Percentiles rank a stretch among this genome's conserved stretches.
phyloP scores from a whole-genome alignment of 306 rosid genomes.

The Prunus mongolica region DNA sequence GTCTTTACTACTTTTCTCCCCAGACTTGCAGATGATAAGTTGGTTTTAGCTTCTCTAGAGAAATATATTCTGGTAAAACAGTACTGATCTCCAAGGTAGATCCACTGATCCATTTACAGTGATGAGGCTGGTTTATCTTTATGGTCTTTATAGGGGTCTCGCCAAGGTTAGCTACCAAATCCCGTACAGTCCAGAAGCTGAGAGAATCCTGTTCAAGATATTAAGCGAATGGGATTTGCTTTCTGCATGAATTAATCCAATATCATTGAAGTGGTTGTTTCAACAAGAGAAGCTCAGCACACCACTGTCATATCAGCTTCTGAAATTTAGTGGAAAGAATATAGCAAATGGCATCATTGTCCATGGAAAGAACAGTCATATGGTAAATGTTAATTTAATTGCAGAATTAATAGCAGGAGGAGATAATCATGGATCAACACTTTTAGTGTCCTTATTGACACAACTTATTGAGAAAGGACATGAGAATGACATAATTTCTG shows the following conservation, averaged over 20 bases:
- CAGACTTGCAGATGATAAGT: conserved; percentile 88
- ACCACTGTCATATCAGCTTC: conserved; percentile 57
- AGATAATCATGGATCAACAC: conserved; percentile 61
- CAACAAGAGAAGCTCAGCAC: conserved; percentile 67
- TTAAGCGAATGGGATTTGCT: conserved; percentile 70
- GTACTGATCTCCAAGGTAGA: conserved; percentile 34
- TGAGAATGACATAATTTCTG: conserved; percentile 51
- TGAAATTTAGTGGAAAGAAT: conserved; percentile 60
- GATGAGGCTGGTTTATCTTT: conserved; percentile 62
- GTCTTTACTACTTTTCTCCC: conserved; percentile 25
- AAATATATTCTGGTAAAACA: conserved; percentile 65
- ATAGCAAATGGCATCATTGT: conserved; percentile 30
- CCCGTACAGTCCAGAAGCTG: conserved; percentile 70
- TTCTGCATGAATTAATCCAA: conserved; percentile 60
- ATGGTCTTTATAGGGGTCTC: conserved; percentile 68
- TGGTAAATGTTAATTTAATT: conserved; percentile 51
- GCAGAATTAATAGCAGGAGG: conserved; percentile 68
- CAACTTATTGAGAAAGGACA: conserved; percentile 51
- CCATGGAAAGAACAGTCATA: conserved; percentile 31
- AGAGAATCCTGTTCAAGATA: conserved; percentile 61
- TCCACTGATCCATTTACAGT: conserved; percentile 38
- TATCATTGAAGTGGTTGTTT: conserved; percentile 87
- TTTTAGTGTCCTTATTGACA: conserved; percentile 56
- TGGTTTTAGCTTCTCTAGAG: conserved; percentile 79
- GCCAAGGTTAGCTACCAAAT: conserved; percentile 50